Percentiles rank a stretch among this genome's conserved stretches.
These are phyloP conservation scores for Saposhnikovia divaricata DNA, from an alignment of 129 eudicot genomes.

Conservation along the genomic window DNA sequence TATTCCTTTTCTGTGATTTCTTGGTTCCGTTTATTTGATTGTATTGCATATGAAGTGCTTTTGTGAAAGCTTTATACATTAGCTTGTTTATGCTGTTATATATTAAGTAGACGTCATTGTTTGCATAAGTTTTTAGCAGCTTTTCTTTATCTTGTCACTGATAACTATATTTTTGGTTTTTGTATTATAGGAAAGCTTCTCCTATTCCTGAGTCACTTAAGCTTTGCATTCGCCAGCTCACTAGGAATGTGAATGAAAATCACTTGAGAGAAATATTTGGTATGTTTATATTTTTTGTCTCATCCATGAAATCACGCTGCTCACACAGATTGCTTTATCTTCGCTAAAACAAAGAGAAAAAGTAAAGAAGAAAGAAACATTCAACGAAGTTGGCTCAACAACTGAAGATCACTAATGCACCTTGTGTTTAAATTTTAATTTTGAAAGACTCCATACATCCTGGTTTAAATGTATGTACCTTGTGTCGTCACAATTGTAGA, in stretches of 20 bases:
- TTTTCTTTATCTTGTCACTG: background rate
- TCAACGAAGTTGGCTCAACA: background rate
- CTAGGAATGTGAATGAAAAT: slow-evolving; percentile 85
- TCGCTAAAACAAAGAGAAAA: background rate
- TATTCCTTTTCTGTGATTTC: background rate
- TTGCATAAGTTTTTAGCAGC: background rate
- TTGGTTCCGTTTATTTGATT: background rate
- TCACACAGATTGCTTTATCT: background rate
- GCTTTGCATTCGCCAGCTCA: slow-evolving; percentile 83
- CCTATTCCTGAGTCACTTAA: slow-evolving; percentile 74
- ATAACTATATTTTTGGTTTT: background rate
- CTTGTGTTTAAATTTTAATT: background rate
- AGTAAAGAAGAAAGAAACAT: background rate
- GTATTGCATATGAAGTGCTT: background rate
- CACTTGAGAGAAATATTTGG: slow-evolving; percentile 91
- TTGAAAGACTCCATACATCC: background rate
- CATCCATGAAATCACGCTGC: background rate
- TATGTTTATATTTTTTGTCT: slow-evolving; percentile 19
- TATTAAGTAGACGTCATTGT: background rate
- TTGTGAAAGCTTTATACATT: too few species aligned
- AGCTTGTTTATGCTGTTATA: background rate
- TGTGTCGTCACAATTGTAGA: background rate
- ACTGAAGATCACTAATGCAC: background rate
- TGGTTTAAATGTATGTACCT: background rate
- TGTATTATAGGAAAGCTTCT: slow-evolving; percentile 60